Base-by-base conservation (phyloP, 192 early-diverging fungal genomes). In the Coemansia sp. region DNA sequence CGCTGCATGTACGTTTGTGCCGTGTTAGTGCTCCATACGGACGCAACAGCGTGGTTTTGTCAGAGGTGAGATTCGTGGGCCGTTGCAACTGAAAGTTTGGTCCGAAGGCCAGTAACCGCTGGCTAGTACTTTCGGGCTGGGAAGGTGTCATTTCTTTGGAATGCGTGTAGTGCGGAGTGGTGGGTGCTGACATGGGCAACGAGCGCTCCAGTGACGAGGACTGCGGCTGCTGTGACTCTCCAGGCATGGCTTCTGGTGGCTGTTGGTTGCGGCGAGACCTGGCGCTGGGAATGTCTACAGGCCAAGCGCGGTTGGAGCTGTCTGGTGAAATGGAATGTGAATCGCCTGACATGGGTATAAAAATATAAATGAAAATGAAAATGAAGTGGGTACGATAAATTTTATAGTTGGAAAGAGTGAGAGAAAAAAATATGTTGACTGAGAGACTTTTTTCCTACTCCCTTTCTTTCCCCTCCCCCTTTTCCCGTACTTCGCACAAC, bases 141-240 rank as follows among this genome's bases (percentile, higher is more conserved):
- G 28, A 14, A 16, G 53, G 7, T n/a, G 26, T 16, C 3, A 13
- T 16, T 30, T 55, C 53, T 55, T 55, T 55, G 28, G 53, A 26
- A 17, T 55, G 53, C 4, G 13, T 32, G 28, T 55, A 55, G 53
- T 55, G 53, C 16, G 53, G 53, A 32, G 53, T 55, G 13, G 6
- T 55, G 26, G 53, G 53, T 3, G 53, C 53, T 2, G 53, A 55
- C 53, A 32, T 32, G 3, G 53, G 53, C 53, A 55, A 16, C 5
- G 53, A 55, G 53, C 53, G 53, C 53, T 55, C 53, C 53, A 55
- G 53, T 28, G 53, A 55, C 53, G 53, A 55, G 16, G 44, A 46
- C 44, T 46, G 44, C 53, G 53, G 28, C 14, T 55, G 53, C 26
- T 11, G 28, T 55, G 53, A 16, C 53, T 26, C 53, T 14, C 53